phyloP scores from a whole-genome alignment of 2,329 filamentous ascomycete species.

The Verticillium albo-atrum region DNA sequence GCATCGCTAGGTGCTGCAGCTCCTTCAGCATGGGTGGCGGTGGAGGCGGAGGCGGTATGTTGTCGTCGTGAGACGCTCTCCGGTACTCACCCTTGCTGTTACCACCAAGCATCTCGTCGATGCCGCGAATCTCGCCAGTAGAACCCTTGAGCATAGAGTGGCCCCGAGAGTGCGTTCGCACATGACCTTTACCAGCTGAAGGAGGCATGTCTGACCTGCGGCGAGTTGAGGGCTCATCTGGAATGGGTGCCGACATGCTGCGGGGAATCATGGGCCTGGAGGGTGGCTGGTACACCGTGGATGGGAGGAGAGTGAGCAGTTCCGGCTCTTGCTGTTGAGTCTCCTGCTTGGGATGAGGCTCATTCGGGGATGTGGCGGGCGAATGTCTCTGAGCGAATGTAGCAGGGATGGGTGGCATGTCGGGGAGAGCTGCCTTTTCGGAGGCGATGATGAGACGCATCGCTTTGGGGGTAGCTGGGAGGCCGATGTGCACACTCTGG shows the following conservation, averaged over 20 bases:
- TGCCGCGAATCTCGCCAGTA: conserved; percentile 35
- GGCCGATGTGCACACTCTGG: conserved; percentile 57
- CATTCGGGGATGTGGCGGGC: conserved; percentile 29
- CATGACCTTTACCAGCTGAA: conserved; percentile 12
- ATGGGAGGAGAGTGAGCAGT: conserved; percentile 46
- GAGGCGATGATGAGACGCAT: conserved; percentile 76
- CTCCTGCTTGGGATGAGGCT: conserved; percentile 23
- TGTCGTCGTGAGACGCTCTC: conserved; percentile 45
- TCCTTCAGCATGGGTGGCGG: conserved; percentile 53
- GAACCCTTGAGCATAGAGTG: conserved; percentile 30
- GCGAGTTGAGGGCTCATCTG: conserved; percentile 33
- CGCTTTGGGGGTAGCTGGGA: conserved; percentile 87
- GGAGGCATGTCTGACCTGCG: conserved; percentile 18
- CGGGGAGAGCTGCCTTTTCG: conserved; percentile 46
- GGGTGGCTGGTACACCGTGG: conserved; percentile 57
- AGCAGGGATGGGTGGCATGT: conserved; percentile 49
- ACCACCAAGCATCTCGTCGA: conserved; percentile 39
- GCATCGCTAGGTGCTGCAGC: conserved; percentile 56
- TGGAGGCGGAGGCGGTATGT: conserved; percentile 47
- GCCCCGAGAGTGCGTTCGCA: conserved; percentile 15
- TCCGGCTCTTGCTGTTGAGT: conserved; percentile 20
- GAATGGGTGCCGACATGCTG: conserved; percentile 57
- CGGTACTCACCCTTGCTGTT: conserved; percentile 19
- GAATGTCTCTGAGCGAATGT: conserved; percentile 40
- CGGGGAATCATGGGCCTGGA: conserved; percentile 44